Conservation (phyloP, 2,329 filamentous ascomycete genomes). For the Grosmannia huntii region DNA sequence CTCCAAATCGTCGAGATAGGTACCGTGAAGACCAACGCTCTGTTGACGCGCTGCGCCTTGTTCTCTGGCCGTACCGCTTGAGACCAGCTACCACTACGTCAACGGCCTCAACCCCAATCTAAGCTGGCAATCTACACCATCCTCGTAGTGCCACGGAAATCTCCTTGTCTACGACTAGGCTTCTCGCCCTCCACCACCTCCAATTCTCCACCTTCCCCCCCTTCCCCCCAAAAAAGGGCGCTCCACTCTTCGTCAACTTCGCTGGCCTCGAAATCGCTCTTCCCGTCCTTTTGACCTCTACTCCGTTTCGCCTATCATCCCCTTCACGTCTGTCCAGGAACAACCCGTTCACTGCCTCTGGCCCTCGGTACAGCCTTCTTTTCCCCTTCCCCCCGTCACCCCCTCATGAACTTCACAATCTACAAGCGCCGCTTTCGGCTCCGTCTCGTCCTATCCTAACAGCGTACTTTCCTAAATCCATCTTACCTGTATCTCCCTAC, state of each 20-base stretch:
- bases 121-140: not conserved
- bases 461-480: not conserved
- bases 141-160: not conserved
- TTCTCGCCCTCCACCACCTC: not conserved
- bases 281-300: not conserved
- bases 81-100: not conserved
- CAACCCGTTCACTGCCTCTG: not conserved
- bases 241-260: constrained; percentile 4
- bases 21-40: not conserved
- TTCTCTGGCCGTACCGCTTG: not conserved
- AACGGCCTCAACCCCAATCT: not conserved
- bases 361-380: not conserved
- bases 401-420: not conserved
- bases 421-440: not conserved
- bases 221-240: not conserved
- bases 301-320: not conserved
- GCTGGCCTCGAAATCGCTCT: constrained; percentile 2
- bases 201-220: not conserved
- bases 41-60: not conserved
- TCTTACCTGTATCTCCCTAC: not conserved
- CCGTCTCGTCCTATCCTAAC: not conserved
- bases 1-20: not conserved
- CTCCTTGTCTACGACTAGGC: not conserved
- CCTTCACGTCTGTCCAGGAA: not conserved
- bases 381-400: not conserved